Conservation (phyloP, 371 early-diverging fungal genomes). For the Syncephalastrum sp. region DNA sequence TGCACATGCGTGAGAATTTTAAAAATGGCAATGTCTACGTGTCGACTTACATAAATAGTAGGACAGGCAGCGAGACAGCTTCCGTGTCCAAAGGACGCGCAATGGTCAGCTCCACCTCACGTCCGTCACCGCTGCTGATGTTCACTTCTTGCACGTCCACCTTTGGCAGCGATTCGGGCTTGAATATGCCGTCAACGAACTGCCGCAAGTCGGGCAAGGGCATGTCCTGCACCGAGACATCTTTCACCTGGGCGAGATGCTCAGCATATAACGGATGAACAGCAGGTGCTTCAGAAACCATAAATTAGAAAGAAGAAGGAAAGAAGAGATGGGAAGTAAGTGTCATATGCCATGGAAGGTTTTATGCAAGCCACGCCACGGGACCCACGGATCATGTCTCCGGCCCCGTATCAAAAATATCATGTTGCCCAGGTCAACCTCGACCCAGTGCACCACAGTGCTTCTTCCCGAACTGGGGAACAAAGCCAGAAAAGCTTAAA, state of each 20-base stretch:
- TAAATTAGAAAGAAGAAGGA: too few relatives aligned
- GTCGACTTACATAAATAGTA: constrained; percentile 10
- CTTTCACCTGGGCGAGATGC: not conserved
- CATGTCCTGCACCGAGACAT: not conserved
- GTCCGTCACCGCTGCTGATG: constrained; percentile 1
- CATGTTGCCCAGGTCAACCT: too few relatives aligned
- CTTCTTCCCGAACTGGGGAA: too few relatives aligned
- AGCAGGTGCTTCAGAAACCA: not conserved
- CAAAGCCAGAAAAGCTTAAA: too few relatives aligned
- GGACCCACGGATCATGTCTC: too few relatives aligned
- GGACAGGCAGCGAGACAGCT: constrained; percentile 4
- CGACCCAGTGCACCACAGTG: too few relatives aligned
- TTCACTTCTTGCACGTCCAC: not conserved
- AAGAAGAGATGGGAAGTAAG: too few relatives aligned
- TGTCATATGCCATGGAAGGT: too few relatives aligned
- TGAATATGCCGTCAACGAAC: not conserved
- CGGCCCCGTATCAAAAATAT: too few relatives aligned
- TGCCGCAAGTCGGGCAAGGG: constrained; percentile 4
- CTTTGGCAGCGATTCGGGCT: not conserved
- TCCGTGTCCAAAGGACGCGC: constrained; percentile 10
- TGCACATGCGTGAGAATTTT: not conserved
- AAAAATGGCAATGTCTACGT: not conserved
- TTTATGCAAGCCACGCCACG: too few relatives aligned
- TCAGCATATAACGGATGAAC: constrained; percentile 15
- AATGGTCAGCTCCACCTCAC: not conserved